Evolutionary conservation across 148 eudicot species (phyloP), one percentile per base, ranked within the genome.

Genomic region (Tetragonia tetragonoides): DNA sequence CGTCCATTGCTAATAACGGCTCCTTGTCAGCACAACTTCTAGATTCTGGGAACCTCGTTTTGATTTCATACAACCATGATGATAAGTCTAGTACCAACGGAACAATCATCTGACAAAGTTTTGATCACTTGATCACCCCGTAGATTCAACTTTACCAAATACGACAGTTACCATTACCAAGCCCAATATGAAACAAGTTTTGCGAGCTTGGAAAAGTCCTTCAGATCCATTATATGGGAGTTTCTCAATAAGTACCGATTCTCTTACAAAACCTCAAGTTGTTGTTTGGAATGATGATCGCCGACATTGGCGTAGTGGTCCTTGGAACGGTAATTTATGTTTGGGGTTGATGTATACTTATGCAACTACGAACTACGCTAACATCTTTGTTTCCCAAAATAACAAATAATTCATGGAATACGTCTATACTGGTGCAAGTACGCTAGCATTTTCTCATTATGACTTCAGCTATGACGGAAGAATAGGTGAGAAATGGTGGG

Each of bases 261-360:
- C 84, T 10, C 41, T 77, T 1, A 69, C 60, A 38, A 78, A 77
- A 70, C 44, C 84, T 9, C 83, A 84, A 72, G 75, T 79, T 11
- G 40, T 77, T 46, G 53, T 84, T 5, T 80, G 83, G 83, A 65
- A 80, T 53, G 81, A 79, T 46, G 78, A 75, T 81, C 61, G 66
- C 0, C 68, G 68, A 18, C 37, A 84, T 51, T 84, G 86, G 86
- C 79, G 86, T 28, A 77, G 74, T 78, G 86, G 86, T 16, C 86
- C 86, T 0, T 84, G 84, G 84, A 81, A 84, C 65, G 83, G 84
- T 18, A 81, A 84, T 24, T 74, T 84, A 8, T 84, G 80, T 65
- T 64, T 81, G n/a, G 86, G 86, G 68, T 28, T 83, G 39, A 8
- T 61, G 10, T 83, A 83, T 65, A 44, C 81, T 20, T 77, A 75